Conservation (phyloP, 2,329 filamentous ascomycete genomes). For the Chrysosporium queenslandicum region DNA sequence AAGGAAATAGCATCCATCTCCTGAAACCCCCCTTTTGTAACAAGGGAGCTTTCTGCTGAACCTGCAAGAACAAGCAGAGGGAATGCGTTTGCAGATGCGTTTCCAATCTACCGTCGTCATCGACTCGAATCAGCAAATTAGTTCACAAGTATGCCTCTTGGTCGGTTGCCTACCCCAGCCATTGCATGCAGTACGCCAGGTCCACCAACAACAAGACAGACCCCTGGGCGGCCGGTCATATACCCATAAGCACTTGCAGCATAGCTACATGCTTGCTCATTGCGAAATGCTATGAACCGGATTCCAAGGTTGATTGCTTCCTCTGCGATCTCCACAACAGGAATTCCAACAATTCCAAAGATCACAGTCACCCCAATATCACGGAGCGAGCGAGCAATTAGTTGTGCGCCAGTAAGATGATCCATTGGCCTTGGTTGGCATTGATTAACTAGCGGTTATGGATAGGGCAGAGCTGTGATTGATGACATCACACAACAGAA, state of each 20-base stretch:
- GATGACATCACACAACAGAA: neutral
- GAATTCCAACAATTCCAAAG: conserved; percentile 47
- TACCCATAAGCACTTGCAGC: conserved; percentile 51
- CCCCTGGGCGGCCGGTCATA: conserved; percentile 46
- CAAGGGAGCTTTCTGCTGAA: conserved; percentile 43
- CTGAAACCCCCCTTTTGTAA: conserved; percentile 48
- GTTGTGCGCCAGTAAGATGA: conserved; percentile 32
- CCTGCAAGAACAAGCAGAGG: conserved; percentile 47
- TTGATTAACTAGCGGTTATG: neutral
- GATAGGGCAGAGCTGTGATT: neutral
- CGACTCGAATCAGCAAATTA: conserved; percentile 3
- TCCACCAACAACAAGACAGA: conserved; percentile 51
- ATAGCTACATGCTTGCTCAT: conserved; percentile 51
- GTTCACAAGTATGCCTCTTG: neutral
- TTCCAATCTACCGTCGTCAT: conserved; percentile 35
- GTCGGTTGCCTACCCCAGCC: conserved; percentile 39
- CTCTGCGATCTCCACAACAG: conserved; percentile 49
- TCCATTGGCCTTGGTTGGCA: conserved; percentile 18
- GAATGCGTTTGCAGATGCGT: conserved; percentile 46
- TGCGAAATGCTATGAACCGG: conserved; percentile 49
- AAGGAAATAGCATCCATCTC: conserved; percentile 48
- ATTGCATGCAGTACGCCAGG: conserved; percentile 50
- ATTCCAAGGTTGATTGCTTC: conserved; percentile 48
- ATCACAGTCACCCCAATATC: conserved; percentile 43
- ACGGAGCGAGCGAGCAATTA: conserved; percentile 42